These are phyloP conservation scores for Microdochium paspali DNA, from an alignment of 2,329 filamentous ascomycete species.

Conservation along the genomic window DNA sequence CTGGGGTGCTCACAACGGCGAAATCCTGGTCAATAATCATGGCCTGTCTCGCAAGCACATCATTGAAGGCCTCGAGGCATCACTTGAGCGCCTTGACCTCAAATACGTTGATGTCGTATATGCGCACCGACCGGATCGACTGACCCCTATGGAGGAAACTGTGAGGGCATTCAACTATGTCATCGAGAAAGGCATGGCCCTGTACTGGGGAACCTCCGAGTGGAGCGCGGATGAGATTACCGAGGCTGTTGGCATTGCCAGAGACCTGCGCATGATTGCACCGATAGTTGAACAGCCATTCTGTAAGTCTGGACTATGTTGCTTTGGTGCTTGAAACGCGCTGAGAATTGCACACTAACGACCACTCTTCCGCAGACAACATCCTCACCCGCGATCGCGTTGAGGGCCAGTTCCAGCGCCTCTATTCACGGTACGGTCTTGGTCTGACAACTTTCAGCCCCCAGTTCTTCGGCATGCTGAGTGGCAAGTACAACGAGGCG, in stretches of 20 bases:
- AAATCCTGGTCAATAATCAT: constrained; percentile 30
- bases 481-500: constrained; percentile 56
- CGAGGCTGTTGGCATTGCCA: constrained; percentile 44
- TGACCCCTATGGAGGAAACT: constrained; percentile 53
- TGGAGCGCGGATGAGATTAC: constrained; percentile 50
- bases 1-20: constrained; percentile 24
- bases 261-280: constrained; percentile 50
- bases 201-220: constrained; percentile 56
- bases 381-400: constrained; percentile 48
- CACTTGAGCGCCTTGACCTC: constrained; percentile 47
- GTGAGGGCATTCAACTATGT: constrained; percentile 41
- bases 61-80: constrained; percentile 47
- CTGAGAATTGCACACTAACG: constrained; percentile 55
- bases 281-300: constrained; percentile 25
- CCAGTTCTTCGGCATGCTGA: constrained; percentile 46
- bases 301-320: not conserved
- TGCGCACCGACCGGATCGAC: constrained; percentile 48
- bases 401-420: constrained; percentile 46
- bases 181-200: constrained; percentile 45
- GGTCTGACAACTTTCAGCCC: constrained; percentile 43
- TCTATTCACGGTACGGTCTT: constrained; percentile 43
- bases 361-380: constrained; percentile 42
- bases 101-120: constrained; percentile 60
- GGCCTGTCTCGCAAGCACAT: constrained; percentile 41
- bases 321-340: constrained; percentile 48